phyloP scores from a whole-genome alignment of 768 basidiomycete genomes.

The Boletus fagicola region DNA sequence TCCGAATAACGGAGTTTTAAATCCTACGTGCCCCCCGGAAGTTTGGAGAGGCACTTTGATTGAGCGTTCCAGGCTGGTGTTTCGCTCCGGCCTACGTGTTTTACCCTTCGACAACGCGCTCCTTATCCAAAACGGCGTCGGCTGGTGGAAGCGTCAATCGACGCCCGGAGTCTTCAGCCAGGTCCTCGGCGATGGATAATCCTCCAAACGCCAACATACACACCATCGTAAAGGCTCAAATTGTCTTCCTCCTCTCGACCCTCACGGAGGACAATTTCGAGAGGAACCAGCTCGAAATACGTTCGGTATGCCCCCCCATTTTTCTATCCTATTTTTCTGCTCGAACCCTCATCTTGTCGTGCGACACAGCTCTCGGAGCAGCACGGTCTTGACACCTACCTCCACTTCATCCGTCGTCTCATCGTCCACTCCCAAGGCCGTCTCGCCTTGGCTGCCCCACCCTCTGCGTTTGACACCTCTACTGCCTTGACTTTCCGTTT shows the following conservation, averaged over 20 bases:
- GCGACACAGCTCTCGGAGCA: conserved; percentile 83
- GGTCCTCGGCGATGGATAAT: conserved; percentile 83
- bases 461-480: conserved; percentile 70
- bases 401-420: conserved; percentile 95
- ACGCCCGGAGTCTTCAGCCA: conserved; percentile 74
- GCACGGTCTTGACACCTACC: conserved; percentile 95
- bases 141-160: conserved; percentile 63
- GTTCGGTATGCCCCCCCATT: conserved; percentile 64
- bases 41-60: conserved; percentile 20
- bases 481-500: conserved; percentile 79
- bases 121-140: conserved; percentile 60
- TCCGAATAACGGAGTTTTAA: conserved; percentile 26
- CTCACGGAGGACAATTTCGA: conserved; percentile 97
- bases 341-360: conserved; percentile 14
- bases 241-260: conserved; percentile 94
- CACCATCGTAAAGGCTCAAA: conserved; percentile 94
- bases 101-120: conserved; percentile 34
- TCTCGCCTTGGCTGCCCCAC: conserved; percentile 55
- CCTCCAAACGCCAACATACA: conserved; percentile 83
- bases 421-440: conserved; percentile 83
- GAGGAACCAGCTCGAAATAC: conserved; percentile 90
- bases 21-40: conserved; percentile 6
- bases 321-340: conserved; percentile 9
- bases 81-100: conserved; percentile 32
- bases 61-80: conserved; percentile 32